Evolutionary conservation across 164 flowering plant species (phyloP).

Genomic region (Magnolia officinalis): DNA sequence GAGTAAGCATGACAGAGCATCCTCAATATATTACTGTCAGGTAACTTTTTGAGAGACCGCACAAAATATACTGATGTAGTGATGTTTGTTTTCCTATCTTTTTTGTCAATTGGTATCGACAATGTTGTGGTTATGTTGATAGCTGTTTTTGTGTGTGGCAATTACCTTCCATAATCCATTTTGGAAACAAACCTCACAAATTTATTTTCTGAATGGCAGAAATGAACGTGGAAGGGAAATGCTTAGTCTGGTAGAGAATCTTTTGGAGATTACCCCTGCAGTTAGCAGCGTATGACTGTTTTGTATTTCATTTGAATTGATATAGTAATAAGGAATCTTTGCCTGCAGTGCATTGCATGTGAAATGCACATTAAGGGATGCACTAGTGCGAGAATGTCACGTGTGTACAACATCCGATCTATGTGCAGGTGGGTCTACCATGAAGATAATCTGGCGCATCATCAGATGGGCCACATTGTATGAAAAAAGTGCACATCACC

Average conservation of each 20-base stretch:
- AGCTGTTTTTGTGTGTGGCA: neutral
- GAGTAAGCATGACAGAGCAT: constrained; percentile 90
- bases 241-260: constrained; percentile 69
- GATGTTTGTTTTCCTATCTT: neutral
- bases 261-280: constrained; percentile 81
- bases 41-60: constrained; percentile 24
- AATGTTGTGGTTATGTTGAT: neutral
- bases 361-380: too few relatives aligned
- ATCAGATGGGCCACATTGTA: too few relatives aligned
- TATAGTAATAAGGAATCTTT: too few relatives aligned
- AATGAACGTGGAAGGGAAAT: constrained; percentile 96
- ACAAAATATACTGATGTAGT: neutral
- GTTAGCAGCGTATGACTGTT: constrained; percentile 49
- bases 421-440: too few relatives aligned
- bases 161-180: neutral
- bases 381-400: too few relatives aligned
- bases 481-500: too few relatives aligned
- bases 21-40: constrained; percentile 98
- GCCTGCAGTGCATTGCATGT: too few relatives aligned
- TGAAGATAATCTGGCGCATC: too few relatives aligned
- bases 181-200: neutral
- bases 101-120: neutral
- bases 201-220: constrained; percentile 37
- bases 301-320: neutral
- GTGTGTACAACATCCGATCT: too few relatives aligned